Conservation (phyloP, 352 stramenopile species). For the Pythium oligandrum region DNA sequence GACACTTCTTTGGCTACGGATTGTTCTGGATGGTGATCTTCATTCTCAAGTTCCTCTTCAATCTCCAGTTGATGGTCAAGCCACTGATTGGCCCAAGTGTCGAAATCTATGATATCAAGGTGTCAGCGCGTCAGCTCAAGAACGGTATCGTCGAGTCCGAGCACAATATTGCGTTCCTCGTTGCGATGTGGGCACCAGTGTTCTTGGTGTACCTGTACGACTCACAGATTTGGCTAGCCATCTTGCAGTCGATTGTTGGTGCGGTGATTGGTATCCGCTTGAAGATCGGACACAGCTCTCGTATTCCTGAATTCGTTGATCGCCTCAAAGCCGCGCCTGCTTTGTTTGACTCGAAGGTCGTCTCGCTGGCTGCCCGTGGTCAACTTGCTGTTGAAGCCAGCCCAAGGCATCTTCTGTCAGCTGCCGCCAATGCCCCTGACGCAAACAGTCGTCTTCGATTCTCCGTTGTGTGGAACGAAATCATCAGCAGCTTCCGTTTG, state of each 20-base stretch:
- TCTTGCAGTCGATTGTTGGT: slow-evolving; percentile 74
- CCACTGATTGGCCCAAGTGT: slow-evolving; percentile 95
- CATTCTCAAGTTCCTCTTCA: slow-evolving; percentile 96
- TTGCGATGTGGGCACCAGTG: slow-evolving; percentile 71
- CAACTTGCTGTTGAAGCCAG: slow-evolving; percentile 52
- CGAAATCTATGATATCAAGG: slow-evolving; percentile 87
- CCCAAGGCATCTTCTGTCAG: slow-evolving; percentile 40
- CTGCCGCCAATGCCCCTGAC: slow-evolving; percentile 46
- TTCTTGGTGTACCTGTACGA: slow-evolving; percentile 87
- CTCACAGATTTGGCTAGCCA: slow-evolving; percentile 84
- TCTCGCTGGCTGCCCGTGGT: slow-evolving; percentile 60
- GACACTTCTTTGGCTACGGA: slow-evolving; percentile 57
- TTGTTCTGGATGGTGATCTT: slow-evolving; percentile 82
- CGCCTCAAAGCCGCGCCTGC: slow-evolving; percentile 54
- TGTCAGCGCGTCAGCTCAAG: slow-evolving; percentile 32
- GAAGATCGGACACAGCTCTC: slow-evolving; percentile 78
- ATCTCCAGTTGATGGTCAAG: slow-evolving; percentile 96
- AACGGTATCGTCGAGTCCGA: slow-evolving; percentile 64
- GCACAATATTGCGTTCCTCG: slow-evolving; percentile 80
- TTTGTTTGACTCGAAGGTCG: slow-evolving; percentile 78
- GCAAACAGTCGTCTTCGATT: slow-evolving; percentile 81
- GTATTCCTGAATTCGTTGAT: slow-evolving; percentile 69
- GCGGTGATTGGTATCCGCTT: slow-evolving; percentile 71
- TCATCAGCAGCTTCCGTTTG: slow-evolving; percentile 85
- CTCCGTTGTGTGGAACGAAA: slow-evolving; percentile 87